A percentile compares a stretch with the other conserved stretches of the same genome.
phyloP scores from a whole-genome alignment of 306 rosid genomes.

The Mimosa bimucronata region DNA sequence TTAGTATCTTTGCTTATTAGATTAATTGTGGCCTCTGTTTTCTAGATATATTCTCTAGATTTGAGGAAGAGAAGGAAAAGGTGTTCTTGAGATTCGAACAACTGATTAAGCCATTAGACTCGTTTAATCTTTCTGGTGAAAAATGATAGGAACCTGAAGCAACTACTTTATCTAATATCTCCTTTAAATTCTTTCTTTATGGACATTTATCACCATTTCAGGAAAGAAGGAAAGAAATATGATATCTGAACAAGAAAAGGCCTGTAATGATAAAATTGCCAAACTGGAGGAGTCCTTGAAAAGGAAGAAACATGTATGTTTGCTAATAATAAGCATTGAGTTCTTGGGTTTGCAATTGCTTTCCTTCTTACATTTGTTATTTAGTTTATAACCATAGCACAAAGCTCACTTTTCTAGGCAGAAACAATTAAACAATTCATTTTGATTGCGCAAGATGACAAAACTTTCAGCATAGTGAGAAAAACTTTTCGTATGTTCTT shows the following conservation, averaged over 20 bases:
- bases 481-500: constrained; percentile 87
- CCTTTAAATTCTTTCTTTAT: background rate
- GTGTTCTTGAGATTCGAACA: constrained; percentile 79
- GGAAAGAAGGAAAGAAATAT: constrained; percentile 79
- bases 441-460: constrained; percentile 66
- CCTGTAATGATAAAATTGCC: constrained; percentile 71
- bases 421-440: constrained; percentile 23
- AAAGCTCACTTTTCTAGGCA: background rate
- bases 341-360: constrained; percentile 23
- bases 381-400: background rate
- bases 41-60: constrained; percentile 76
- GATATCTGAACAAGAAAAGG: constrained; percentile 79
- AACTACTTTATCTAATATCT: background rate
- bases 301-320: constrained; percentile 78
- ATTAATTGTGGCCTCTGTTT: constrained; percentile 20
- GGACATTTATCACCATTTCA: constrained; percentile 37
- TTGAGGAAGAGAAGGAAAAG: constrained; percentile 93
- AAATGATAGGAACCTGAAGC: background rate
- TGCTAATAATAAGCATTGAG: constrained; percentile 7
- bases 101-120: constrained; percentile 61
- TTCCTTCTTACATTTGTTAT: constrained; percentile 8
- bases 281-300: constrained; percentile 79
- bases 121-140: constrained; percentile 7
- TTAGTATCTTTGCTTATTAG: constrained; percentile 12
- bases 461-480: constrained; percentile 82